Base-by-base conservation (phyloP, 2,329 filamentous ascomycete genomes). In the Emmonsia crescens region DNA sequence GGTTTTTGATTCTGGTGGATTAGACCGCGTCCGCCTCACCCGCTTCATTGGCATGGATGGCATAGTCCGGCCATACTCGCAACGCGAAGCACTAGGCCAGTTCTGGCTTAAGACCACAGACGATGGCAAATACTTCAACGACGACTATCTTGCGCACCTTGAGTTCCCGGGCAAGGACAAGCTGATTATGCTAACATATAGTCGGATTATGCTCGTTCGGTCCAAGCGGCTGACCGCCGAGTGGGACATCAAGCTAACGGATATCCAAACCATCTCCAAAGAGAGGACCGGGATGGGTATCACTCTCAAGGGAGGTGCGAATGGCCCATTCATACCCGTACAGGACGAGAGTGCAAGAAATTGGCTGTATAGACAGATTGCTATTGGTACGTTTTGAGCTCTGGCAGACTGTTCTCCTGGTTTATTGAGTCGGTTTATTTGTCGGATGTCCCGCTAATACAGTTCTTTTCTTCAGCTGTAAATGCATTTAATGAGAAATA, bases 81-180 rank as follows among this genome's bases (percentile, higher is more conserved):
- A 96, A 72, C 89, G 94, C 55, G 94, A 99, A 79, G 92, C 94
- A 0, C 85, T 99, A 2, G 94, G 94, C 0, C 94, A 99, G 74
- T 96, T 91, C 79, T 99, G 94, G 95, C 86, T 99, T 66, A 99
- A 99, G 81, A 96, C 96, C 63, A 86, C 96, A 12, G 94, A 99
- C 76, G 94, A 96, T 66, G 94, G 94, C 64, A 94, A 92, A 74
- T 97, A 93, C 80, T 99, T 99, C 83, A 88, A 96, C 76, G 94
- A 99, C 75, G 84, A 91, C 72, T 99, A 99, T 78, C 94, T 99
- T 73, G 95, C 92, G 4, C 95, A 99, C 72, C 81, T 99, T 4
- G 93, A 99, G 75, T 83, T 99, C 31, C 89, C 91, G 12, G 85
- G 87, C 64, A 90, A 94, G 73, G 92, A 95, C 72, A 89, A 91